Evolutionary conservation across 768 basidiomycete species (phyloP).

Genomic region (Dendrothele bispora): DNA sequence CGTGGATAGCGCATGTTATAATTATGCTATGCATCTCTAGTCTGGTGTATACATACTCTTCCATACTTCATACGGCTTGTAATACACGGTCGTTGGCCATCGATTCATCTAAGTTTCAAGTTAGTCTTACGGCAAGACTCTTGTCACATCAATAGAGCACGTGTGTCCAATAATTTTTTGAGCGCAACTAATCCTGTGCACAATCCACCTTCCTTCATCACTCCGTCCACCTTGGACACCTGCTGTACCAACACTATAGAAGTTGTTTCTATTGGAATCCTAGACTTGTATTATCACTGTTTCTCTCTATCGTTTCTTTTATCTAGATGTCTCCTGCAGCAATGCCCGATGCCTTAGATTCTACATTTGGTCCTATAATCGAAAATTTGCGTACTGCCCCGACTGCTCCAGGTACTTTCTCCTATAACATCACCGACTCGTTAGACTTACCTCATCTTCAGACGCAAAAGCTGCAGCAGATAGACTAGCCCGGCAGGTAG

Average conservation of each 20-base stretch:
- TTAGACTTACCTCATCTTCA: constrained; percentile 25
- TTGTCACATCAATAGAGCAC: no score
- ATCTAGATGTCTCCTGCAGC: constrained; percentile 56
- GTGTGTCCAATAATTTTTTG: no score
- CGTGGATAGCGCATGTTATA: no score
- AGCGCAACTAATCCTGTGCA: no score
- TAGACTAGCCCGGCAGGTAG: constrained; percentile 70
- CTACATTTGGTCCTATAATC: constrained; percentile 46
- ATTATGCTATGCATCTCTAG: no score
- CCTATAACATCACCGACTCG: constrained; percentile 4
- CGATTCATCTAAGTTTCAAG: neutral
- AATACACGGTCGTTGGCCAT: neutral
- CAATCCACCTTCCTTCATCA: no score
- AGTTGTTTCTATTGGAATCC: neutral
- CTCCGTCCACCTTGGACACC: no score
- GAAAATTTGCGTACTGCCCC: constrained; percentile 57
- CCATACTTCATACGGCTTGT: no score
- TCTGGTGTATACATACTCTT: no score
- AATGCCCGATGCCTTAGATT: constrained; percentile 41
- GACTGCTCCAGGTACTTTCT: constrained; percentile 54
- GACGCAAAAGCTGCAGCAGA: constrained; percentile 87
- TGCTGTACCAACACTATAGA: constrained; percentile 7
- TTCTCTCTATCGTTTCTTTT: constrained; percentile 8
- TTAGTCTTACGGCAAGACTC: no score
- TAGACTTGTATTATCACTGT: constrained; percentile 7